phyloP scores from a whole-genome alignment of 1,139 yeast species.

The Chernovozyma aurita region DNA sequence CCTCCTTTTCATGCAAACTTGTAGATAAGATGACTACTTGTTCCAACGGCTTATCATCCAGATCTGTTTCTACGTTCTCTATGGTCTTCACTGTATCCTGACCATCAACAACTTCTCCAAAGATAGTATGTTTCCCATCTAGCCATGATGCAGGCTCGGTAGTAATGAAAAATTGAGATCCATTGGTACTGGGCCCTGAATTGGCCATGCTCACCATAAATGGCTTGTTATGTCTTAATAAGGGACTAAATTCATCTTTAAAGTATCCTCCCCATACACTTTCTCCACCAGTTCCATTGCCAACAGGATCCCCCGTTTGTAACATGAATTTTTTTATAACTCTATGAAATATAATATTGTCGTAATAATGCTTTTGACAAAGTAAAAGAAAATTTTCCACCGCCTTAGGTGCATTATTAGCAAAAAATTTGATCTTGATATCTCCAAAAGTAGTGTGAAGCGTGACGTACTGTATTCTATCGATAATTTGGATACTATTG shows the following conservation, averaged over 20 bases:
- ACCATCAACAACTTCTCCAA: conserved; percentile 27
- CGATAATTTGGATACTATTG: not conserved
- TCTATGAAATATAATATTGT: conserved; percentile 41
- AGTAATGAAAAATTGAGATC: conserved; percentile 31
- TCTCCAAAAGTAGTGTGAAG: conserved; percentile 47
- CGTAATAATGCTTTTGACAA: conserved; percentile 35
- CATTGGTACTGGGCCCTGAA: conserved; percentile 26
- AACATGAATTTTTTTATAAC: conserved; percentile 47
- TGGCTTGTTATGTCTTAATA: conserved; percentile 35
- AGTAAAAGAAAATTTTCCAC: conserved; percentile 40
- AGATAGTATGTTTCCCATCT: conserved; percentile 26
- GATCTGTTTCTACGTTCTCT: conserved; percentile 20
- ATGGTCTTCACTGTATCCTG: conserved; percentile 23
- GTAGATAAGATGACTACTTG: conserved; percentile 20
- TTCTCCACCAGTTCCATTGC: conserved; percentile 49
- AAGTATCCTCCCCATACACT: conserved; percentile 41
- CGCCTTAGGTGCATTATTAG: conserved; percentile 36
- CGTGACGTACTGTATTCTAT: conserved; percentile 12
- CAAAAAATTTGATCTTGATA: conserved; percentile 32
- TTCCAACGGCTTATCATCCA: conserved; percentile 18
- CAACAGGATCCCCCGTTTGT: conserved; percentile 50
- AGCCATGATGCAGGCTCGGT: conserved; percentile 23
- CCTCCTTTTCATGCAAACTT: conserved; percentile 4
- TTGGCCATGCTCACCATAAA: conserved; percentile 46
- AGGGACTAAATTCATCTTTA: conserved; percentile 38